Evolutionary conservation across 768 basidiomycete species (phyloP).

Genomic region (Antrodiella citrinella): DNA sequence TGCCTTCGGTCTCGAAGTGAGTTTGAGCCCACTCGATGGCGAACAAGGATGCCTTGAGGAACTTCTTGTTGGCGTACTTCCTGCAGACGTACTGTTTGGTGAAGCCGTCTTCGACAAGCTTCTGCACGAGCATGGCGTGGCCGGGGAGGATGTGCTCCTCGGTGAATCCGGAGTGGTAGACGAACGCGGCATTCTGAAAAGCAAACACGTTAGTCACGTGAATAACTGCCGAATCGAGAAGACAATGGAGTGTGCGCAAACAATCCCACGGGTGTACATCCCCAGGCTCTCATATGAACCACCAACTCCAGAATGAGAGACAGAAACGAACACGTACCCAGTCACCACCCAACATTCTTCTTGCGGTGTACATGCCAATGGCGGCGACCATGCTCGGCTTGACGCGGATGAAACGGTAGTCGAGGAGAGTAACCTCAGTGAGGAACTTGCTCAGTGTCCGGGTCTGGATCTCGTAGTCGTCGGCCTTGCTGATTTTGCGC

Average conservation of each 20-base stretch:
- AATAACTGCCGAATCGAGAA: slow-evolving; percentile 7
- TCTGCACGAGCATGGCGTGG: slow-evolving; percentile 74
- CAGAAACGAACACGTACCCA: slow-evolving; percentile 66
- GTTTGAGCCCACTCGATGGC: slow-evolving; percentile 68
- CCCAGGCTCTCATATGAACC: neutral
- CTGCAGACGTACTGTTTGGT: slow-evolving; percentile 82
- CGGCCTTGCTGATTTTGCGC: slow-evolving; percentile 95
- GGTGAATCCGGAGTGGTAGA: slow-evolving; percentile 88
- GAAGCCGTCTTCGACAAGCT: slow-evolving; percentile 74
- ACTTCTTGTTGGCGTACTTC: slow-evolving; percentile 97
- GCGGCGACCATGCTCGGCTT: slow-evolving; percentile 94
- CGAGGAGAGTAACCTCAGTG: slow-evolving; percentile 91
- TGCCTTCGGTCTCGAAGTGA: slow-evolving; percentile 31
- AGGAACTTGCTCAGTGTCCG: slow-evolving; percentile 96
- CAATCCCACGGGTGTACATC: slow-evolving; percentile 6
- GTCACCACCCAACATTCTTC: slow-evolving; percentile 87
- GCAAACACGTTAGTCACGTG: slow-evolving; percentile 27
- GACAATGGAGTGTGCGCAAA: slow-evolving; percentile 10
- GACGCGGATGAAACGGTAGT: slow-evolving; percentile 85
- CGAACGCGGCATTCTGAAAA: slow-evolving; percentile 77
- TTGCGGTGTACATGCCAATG: slow-evolving; percentile 93
- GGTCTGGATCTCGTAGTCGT: slow-evolving; percentile 97
- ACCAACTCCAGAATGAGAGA: slow-evolving; percentile 6
- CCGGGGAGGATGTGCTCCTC: slow-evolving; percentile 82
- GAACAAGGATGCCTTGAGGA: slow-evolving; percentile 82